Base-by-base conservation (phyloP, 2,329 filamentous ascomycete species). In the Graphium sp. region DNA sequence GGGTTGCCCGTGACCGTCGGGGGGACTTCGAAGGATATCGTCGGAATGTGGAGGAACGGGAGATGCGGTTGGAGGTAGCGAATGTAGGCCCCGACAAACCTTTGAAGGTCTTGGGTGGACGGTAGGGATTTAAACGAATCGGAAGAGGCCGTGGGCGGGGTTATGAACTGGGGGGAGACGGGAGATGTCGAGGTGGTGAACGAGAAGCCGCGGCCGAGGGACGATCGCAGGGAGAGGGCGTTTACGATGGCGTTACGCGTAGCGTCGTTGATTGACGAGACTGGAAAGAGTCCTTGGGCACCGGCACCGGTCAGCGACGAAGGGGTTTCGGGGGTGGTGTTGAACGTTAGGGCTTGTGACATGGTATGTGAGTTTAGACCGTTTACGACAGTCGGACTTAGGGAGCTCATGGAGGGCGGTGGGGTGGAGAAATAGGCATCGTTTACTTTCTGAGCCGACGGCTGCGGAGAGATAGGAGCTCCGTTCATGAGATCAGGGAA, bases 11-110 rank as follows among this genome's bases (percentile, higher is more conserved):
- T 72, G 35, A 71, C 68, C 24, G 69, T 62, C 26, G 77, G 62
- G 29, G 79, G 66, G 29, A 80, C 69, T 43, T 93, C 83, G 55
- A 95, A 94, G 23, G 84, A 84, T 37, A 95, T 61, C 11, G 87
- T 93, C 29, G 85, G 76, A 39, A 93, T 71, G 52, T 95, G 87
- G 35, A 93, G 60, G 51, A 95, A 93, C n/a, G 89, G 87, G 35
- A 93, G 55, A 48, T 95, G 87, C 14, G 87, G 87, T 46, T 94
- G 85, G 50, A 92, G 93, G 49, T 82, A 92, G 38, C 74, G 74
- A 43, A 95, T 73, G 53, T 94, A 95, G 34, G 85, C 78, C 38
- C 74, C 74, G 36, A 94, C 80, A 50, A 85, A 94, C 48, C 83
- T 78, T 50, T 91, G 84, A 36, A 95, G 70, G 47, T 94, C 83